A percentile compares a stretch with the other conserved stretches of the same genome.
Conservation (phyloP, 306 rosid genomes). For the Acacia acuminata region DNA sequence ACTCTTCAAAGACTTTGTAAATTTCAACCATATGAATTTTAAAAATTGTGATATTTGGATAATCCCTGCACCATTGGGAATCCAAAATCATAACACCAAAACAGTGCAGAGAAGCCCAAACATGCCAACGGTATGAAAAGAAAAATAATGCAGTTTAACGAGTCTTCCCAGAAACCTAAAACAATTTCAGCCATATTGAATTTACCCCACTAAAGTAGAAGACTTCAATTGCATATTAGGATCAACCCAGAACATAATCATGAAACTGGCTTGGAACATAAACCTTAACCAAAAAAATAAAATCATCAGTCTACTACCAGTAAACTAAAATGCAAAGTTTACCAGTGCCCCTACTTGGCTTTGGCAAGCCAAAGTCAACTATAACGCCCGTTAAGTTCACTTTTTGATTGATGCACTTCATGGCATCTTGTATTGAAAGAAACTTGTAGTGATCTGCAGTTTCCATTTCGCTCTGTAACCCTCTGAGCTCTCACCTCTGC, state of each 20-base stretch:
- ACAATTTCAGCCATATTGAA: neutral
- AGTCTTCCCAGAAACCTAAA: neutral
- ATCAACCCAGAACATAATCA: neutral
- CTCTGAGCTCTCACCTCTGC: neutral
- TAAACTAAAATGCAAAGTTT: slow-evolving; percentile 26
- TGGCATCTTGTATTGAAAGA: slow-evolving; percentile 49
- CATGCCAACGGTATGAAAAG: neutral
- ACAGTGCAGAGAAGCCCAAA: neutral
- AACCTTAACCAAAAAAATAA: slow-evolving; percentile 45
- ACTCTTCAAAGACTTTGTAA: neutral
- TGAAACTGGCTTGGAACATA: slow-evolving; percentile 60
- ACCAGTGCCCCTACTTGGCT: slow-evolving; percentile 62
- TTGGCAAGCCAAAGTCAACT: slow-evolving; percentile 54
- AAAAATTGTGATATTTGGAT: neutral
- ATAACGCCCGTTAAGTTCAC: slow-evolving; percentile 50
- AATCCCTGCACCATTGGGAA: neutral
- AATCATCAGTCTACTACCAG: slow-evolving; percentile 79
- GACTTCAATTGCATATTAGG: neutral
- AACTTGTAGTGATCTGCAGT: slow-evolving; percentile 40
- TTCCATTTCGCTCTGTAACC: slow-evolving; percentile 30
- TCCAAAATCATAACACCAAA: neutral
- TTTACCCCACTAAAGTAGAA: neutral
- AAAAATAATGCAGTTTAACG: neutral
- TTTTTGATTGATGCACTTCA: slow-evolving; percentile 36
- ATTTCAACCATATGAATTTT: neutral